Evolutionary conservation across 2,329 filamentous ascomycete genomes (phyloP), one percentile per base, ranked within the genome.

Genomic region (Colletotrichum zoysiae): DNA sequence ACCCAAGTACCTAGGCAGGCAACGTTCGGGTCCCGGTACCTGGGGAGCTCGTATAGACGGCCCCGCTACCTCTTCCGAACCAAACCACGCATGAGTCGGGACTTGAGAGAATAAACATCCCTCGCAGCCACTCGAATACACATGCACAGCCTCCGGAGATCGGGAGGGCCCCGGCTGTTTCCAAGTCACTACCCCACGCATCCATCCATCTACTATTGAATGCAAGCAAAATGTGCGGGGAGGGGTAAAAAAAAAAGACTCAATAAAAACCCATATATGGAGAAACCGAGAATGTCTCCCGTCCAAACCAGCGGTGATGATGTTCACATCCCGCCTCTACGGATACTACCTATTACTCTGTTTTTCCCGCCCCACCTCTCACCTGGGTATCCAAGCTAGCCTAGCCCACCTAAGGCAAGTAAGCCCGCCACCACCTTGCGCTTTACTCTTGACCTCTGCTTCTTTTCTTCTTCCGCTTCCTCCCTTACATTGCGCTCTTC

Each of bases 291-390:
- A 46, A 61, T 8, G 23, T 23, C 8, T 30, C 44, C 59, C 30
- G 3, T 48, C 59, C 44, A 23, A 40, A 51, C 44, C 46, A 40
- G 59, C 59, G 59, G 59, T 62, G 59, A 62, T 62, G 59, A 62
- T 30, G 14, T 40, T 51, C n/a, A 14, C n/a, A 14, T 35, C 30
- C 59, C n/a, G 58, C 5, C 46, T 62, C 46, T 12, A 33, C 23
- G 11, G 42, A 26, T 30, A 59, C 4, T 42, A 16, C 44, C 44
- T 20, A 20, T 18, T 18, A 46, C 44, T 48, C n/a, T 23, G n/a
- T 48, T 23, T 48, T 48, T 23, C 46, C 46, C n/a, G 46, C n/a
- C 46, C 46, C 23, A n/a, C n/a, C 23, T 44, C 38, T 55, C 16
- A 26, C 57, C 26, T 33, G 30, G 30, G 4, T 33, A 7, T 18